phyloP scores from a whole-genome alignment of 306 rosid genomes.

The Begonia peltatifolia region DNA sequence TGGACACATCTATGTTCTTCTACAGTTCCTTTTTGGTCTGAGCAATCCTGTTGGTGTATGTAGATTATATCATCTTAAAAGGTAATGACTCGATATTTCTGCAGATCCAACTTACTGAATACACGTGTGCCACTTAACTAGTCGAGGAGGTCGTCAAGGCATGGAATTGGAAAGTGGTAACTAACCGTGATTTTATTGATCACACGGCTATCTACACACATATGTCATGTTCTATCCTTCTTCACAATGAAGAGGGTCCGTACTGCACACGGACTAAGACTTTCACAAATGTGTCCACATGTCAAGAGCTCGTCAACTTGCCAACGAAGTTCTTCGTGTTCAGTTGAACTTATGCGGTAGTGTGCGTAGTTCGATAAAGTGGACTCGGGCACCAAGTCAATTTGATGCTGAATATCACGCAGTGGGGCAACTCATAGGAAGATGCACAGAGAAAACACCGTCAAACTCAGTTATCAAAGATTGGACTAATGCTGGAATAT shows the following conservation, averaged over 20 bases:
- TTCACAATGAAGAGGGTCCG: background rate
- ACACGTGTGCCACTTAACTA: background rate
- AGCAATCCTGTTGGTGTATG: too few species aligned
- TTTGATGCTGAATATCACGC: too few species aligned
- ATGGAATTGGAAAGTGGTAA: background rate
- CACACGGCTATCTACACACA: too few species aligned
- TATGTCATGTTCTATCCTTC: too few species aligned
- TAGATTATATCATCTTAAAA: too few species aligned
- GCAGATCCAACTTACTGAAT: background rate
- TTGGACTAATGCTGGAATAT: background rate
- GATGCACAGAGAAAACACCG: background rate
- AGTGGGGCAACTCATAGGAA: background rate
- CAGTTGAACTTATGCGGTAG: background rate
- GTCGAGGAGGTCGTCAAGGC: too few species aligned
- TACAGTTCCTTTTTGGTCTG: too few species aligned
- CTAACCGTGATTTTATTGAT: background rate
- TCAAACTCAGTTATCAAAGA: background rate
- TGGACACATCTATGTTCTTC: too few species aligned
- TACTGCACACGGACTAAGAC: background rate
- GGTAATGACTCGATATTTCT: background rate
- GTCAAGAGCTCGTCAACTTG: background rate
- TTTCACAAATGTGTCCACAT: background rate
- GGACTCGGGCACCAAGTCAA: too few species aligned
- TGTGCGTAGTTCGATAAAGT: background rate
- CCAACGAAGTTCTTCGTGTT: background rate